A percentile compares a stretch with the other conserved stretches of the same genome.
These are phyloP conservation scores for Aspergillus clavatus DNA, from an alignment of 2,329 filamentous ascomycete species.

Conservation along the genomic window DNA sequence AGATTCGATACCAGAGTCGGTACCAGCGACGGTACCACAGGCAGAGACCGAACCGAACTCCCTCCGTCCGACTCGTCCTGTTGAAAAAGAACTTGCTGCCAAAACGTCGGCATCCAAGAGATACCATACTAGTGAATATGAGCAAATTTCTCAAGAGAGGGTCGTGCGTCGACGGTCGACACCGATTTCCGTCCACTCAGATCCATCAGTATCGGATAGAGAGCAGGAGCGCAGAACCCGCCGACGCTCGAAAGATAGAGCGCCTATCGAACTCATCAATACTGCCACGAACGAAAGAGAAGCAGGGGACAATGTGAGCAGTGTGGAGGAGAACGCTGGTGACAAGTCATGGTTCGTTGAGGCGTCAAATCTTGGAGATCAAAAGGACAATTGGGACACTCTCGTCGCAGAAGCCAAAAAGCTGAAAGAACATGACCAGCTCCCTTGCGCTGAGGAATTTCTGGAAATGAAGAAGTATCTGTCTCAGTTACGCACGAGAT, in stretches of 20 bases:
- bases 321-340: neutral
- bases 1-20: too few species aligned
- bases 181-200: neutral
- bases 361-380: slow-evolving; percentile 15
- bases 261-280: neutral
- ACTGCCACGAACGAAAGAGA: neutral
- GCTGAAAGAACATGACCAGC: slow-evolving; percentile 1
- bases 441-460: neutral
- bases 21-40: neutral
- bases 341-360: slow-evolving; percentile 13
- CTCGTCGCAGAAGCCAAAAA: slow-evolving; percentile 8
- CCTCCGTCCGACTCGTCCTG: neutral
- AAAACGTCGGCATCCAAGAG: neutral
- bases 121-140: neutral
- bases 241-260: neutral
- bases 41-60: neutral
- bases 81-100: neutral
- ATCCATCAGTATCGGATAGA: neutral
- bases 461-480: slow-evolving; percentile 4
- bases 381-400: slow-evolving; percentile 19
- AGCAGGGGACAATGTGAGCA: neutral
- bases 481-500: slow-evolving; percentile 1
- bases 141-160: neutral
- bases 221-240: neutral
- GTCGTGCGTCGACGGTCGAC: neutral